Base-by-base conservation (phyloP, 2,329 filamentous ascomycete genomes). In the Microascus cirrosus region DNA sequence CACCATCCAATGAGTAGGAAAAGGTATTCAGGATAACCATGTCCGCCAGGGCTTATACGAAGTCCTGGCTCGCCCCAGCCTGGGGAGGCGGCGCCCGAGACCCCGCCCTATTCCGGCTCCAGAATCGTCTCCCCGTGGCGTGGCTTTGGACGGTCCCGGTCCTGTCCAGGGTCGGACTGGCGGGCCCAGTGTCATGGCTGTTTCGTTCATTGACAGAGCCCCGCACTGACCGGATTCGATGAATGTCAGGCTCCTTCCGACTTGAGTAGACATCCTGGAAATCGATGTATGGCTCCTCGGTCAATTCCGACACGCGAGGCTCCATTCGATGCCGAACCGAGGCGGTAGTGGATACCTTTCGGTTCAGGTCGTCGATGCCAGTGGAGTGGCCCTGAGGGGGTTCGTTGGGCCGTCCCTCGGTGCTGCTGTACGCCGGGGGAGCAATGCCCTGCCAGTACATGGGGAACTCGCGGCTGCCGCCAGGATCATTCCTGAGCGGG, bases 391-490 rank as follows among this genome's bases (percentile, higher is more conserved):
- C 25, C 10, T 39, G 22, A 25, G 53, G 24, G 28, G 55, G 22
- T 25, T 39, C 36, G 12, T 13, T 13, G 11, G 5, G 45, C 45
- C 20, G 5, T n/a, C 11, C 20, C 11, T 56, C 50, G 12, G 51
- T 35, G 11, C 34, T 56, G 20, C 58, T 48, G 51, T 58, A 58
- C 12, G 57, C 8, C 69, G 70, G 13, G 72, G 73, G 8, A 69
- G 70, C 25, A 68, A 65, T 53, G 65, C 60, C 55, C 66, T 70
- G 56, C 65, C 74, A 78, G 66, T 74, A 89, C 65, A 89, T 76
- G 2, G 88, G 88, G 65, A 83, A 81, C 53, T 85, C 84, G 61
- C 83, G 76, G 67, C 83, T 86, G 67, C 85, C 84, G 63, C 88
- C 88, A 58, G 87, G 85, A 69, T 84, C 73, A 59, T 71, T 64